Evolutionary conservation across 2,329 filamentous ascomycete species (phyloP).

Genomic region (Mariannaea elegans): DNA sequence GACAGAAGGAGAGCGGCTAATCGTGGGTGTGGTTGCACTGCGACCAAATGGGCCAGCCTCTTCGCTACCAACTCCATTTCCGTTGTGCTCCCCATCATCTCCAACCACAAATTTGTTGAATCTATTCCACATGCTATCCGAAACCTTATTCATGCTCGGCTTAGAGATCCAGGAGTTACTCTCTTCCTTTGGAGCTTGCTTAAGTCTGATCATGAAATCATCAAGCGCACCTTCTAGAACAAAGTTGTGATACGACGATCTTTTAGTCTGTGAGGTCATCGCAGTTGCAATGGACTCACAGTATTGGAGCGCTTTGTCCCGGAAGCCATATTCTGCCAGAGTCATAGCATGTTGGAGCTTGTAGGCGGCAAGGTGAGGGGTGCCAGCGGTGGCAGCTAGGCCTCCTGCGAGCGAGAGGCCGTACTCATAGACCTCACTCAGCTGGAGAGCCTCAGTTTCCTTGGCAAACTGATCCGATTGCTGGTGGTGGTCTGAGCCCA

Average conservation of each 20-base stretch:
- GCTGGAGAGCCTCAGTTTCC: conserved; percentile 85
- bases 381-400: conserved; percentile 59
- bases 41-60: conserved; percentile 84
- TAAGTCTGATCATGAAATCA: conserved; percentile 83
- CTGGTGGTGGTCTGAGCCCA: conserved; percentile 83
- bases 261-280: conserved; percentile 81
- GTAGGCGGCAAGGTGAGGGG: conserved; percentile 88
- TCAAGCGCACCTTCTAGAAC: conserved; percentile 80
- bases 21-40: conserved; percentile 76
- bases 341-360: conserved; percentile 89
- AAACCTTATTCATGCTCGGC: conserved; percentile 95
- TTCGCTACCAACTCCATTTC: conserved; percentile 67
- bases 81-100: conserved; percentile 85
- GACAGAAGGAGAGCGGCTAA: conserved; percentile 77
- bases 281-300: conserved; percentile 83
- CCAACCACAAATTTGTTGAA: conserved; percentile 98
- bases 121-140: conserved; percentile 86
- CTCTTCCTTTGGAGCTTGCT: conserved; percentile 83
- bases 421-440: conserved; percentile 98
- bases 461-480: conserved; percentile 76
- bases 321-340: conserved; percentile 84
- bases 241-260: conserved; percentile 86
- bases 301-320: conserved; percentile 87
- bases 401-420: conserved; percentile 76
- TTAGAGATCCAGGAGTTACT: conserved; percentile 92